Evolutionary conservation across 805 yeast species (phyloP).

Genomic region (Yamadazyma ubonensis): DNA sequence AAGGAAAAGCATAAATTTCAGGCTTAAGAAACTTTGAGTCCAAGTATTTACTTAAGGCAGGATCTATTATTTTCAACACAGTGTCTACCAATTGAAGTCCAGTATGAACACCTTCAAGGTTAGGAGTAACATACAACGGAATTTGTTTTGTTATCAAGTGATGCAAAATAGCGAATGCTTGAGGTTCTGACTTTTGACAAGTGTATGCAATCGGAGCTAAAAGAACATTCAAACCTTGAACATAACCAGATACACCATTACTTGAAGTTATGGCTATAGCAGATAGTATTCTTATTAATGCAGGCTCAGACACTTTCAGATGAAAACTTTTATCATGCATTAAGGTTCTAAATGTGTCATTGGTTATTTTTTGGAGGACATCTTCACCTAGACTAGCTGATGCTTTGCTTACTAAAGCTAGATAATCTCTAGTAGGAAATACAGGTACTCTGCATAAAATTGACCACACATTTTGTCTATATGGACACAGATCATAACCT

Average conservation of each 20-base stretch:
- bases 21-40: conserved; percentile 71
- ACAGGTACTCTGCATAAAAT: conserved; percentile 66
- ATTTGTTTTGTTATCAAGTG: conserved; percentile 60
- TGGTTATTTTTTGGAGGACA: conserved; percentile 66
- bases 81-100: conserved; percentile 74
- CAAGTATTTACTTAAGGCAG: conserved; percentile 58
- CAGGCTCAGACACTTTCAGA: conserved; percentile 63
- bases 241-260: conserved; percentile 49
- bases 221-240: conserved; percentile 90
- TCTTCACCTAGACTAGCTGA: conserved; percentile 45
- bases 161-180: conserved; percentile 73
- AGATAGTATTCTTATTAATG: conserved; percentile 66
- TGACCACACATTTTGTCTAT: conserved; percentile 78
- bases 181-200: conserved; percentile 72
- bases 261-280: conserved; percentile 58
- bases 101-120: conserved; percentile 76
- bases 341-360: conserved; percentile 84
- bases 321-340: conserved; percentile 70
- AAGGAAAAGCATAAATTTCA: conserved; percentile 82
- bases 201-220: conserved; percentile 81
- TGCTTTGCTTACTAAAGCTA: conserved; percentile 48
- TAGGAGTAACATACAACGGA: conserved; percentile 76
- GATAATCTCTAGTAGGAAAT: conserved; percentile 53
- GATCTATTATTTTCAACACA: conserved; percentile 70
- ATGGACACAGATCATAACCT: conserved; percentile 57